Conservation (phyloP, 495 filamentous ascomycete species). For the Penicilliopsis zonata region DNA sequence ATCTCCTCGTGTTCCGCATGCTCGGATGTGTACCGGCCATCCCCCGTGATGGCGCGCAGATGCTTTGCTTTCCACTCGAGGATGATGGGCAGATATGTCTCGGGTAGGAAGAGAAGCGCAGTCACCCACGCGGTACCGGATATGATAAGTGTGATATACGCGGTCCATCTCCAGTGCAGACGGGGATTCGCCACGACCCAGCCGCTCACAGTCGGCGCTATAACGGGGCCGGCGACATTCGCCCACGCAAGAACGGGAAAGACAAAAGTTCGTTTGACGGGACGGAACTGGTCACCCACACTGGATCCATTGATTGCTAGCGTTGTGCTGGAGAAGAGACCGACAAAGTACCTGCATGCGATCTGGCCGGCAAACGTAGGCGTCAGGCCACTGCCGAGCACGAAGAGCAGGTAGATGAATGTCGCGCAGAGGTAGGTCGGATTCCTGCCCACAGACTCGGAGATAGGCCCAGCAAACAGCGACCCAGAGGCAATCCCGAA, state of each 20-base stretch:
- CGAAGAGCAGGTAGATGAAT: slow-evolving; percentile 27
- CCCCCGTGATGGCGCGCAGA: slow-evolving; percentile 25
- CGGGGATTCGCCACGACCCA: slow-evolving; percentile 16
- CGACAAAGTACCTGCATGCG: slow-evolving; percentile 27
- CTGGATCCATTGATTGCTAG: slow-evolving; percentile 27
- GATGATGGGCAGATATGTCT: slow-evolving; percentile 31
- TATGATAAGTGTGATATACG: slow-evolving; percentile 30
- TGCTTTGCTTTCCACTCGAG: slow-evolving; percentile 30
- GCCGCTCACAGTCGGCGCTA: slow-evolving; percentile 26
- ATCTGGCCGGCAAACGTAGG: slow-evolving; percentile 30
- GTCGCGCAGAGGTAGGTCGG: slow-evolving; percentile 40
- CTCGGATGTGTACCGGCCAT: slow-evolving; percentile 20
- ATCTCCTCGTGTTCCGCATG: background rate
- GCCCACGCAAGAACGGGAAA: slow-evolving; percentile 29
- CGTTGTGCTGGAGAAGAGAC: slow-evolving; percentile 27
- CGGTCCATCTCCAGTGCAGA: slow-evolving; percentile 29
- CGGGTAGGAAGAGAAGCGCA: slow-evolving; percentile 23
- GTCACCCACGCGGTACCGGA: slow-evolving; percentile 18
- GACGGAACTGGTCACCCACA: slow-evolving; percentile 24
- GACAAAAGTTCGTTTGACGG: slow-evolving; percentile 22
- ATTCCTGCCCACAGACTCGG: slow-evolving; percentile 40
- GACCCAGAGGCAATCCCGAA: slow-evolving; percentile 41
- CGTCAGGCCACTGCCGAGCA: slow-evolving; percentile 25
- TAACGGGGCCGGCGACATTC: slow-evolving; percentile 19
- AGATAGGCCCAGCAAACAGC: slow-evolving; percentile 27